Conservation (phyloP, 208 protist species). For the Crithidia mellificae region DNA sequence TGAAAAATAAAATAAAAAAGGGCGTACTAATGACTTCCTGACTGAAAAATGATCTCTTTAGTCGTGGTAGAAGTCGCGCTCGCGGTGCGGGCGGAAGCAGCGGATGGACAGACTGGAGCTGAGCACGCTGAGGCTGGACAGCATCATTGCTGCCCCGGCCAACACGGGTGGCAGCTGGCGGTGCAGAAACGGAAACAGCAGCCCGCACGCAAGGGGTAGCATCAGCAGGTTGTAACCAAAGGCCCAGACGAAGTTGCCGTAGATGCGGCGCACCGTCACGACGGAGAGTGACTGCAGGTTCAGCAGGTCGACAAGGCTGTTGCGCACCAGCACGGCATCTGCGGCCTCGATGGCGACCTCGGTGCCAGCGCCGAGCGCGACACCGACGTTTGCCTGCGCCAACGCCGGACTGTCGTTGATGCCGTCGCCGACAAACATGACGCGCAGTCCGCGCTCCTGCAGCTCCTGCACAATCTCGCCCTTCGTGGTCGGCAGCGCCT, state of each 20-base stretch:
- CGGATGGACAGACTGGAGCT: conserved; percentile 72
- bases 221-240: conserved; percentile 89
- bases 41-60: no score
- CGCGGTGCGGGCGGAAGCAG: conserved; percentile 53
- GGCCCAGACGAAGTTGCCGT: conserved; percentile 90
- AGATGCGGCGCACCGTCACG: conserved; percentile 74
- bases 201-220: conserved; percentile 80
- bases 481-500: conserved; percentile 86
- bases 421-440: conserved; percentile 90
- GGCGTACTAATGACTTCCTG: no score
- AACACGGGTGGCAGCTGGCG: conserved; percentile 69
- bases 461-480: conserved; percentile 73
- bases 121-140: conserved; percentile 81
- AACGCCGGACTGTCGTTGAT: conserved; percentile 92
- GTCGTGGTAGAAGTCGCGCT: conserved; percentile 35
- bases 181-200: conserved; percentile 71
- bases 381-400: conserved; percentile 83
- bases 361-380: conserved; percentile 86
- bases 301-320: conserved; percentile 72
- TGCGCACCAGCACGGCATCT: conserved; percentile 80
- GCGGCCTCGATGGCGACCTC: conserved; percentile 84
- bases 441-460: conserved; percentile 46
- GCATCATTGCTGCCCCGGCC: conserved; percentile 78
- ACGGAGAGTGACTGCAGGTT: conserved; percentile 66
- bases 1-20: no score